Evolutionary conservation across 2,329 filamentous ascomycete genomes (phyloP), one percentile per base, ranked within the genome.

Genomic region (Capronia epimyces): DNA sequence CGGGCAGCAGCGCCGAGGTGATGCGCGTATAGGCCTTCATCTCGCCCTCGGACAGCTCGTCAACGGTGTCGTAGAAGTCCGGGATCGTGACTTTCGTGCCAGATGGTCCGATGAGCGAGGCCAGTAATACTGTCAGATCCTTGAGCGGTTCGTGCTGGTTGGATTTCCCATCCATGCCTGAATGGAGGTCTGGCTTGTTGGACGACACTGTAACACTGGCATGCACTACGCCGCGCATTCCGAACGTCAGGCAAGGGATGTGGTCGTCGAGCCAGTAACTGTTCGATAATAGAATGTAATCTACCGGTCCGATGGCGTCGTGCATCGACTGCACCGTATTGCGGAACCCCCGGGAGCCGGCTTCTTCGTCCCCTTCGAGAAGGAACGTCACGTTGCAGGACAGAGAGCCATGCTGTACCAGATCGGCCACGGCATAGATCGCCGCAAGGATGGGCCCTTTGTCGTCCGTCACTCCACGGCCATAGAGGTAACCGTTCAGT

Each of bases 201-300:
- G 89, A 94, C 58, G 94, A 85, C 21, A 98, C 83, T 55, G 89
- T 86, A 4, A 97, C 79, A 0, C 89, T 95, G 3, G 90, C 91
- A 66, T 97, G 91, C 18, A 98, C 84, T 21, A 98, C 91, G 20
- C 93, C 93, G 43, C 93, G 82, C 5, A 97, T 77, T 1, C 93
- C 93, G 56, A 98, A 98, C 0, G 93, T 98, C 50, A 98, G 72
- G 66, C 93, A 98, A 0, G 93, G 93, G 1, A 94, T 89, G 59
- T 94, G 86, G 64, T 98, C 91, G 64, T 97, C 89, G 1, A 98
- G 77, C 93, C 93, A 98, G 73, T 98, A 98, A 69, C 90, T 96
- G 73, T 98, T 98, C 18, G 93, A 91, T 31, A 98, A 75, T 25
- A 98, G 73, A 49, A 98, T 93, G 75, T 93, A 97, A 69, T 98